Base-by-base conservation (phyloP, 768 basidiomycete genomes). In the Rhizopogon sp. region DNA sequence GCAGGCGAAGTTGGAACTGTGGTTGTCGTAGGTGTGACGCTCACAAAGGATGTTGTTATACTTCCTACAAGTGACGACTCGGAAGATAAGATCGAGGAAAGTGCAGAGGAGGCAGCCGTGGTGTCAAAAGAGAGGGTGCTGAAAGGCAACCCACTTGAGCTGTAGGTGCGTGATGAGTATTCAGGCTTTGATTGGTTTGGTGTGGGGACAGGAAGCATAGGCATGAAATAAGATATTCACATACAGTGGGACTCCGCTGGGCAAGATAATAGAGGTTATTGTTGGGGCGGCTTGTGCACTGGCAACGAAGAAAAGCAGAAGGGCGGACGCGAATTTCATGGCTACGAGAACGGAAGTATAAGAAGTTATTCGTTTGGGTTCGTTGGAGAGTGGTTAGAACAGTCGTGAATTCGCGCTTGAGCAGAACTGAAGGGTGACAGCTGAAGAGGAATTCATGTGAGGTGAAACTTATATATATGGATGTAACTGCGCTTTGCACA, bases 31-130 rank as follows among this genome's bases (percentile, higher is more conserved):
- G 16, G 5, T 39, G 14, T 8, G 22, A 25, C 25, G 43, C 5
- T 43, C 8, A 6, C 1, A 13, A 25, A 14, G 2, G 22, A 25
- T 43, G 25, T 8, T 20, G 43, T 13, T 14, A 14, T 33, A 5
- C 68, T 60, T 16, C 13, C 43, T 41, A 66, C 0, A 6, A 52
- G 52, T 29, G 54, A 63, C 17, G 67, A 66, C 20, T 64, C 58
- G 25, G 68, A 64, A 35, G 68, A 66, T 43, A 66, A 58, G 55
- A 60, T 53, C 6, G 55, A 60, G 9, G 66, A 58, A 39, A 64
- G 20, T 28, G 56, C 0, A 33, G 67, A 68, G 3, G 60, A 33
- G 0, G 41, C 8, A 5, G 52, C 68, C 5, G 62, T 64, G 17
- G 66, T 66, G 49, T 68, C 60, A 10, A 68, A 62, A 5, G 63